Percentiles rank a stretch among this genome's conserved stretches.
Evolutionary conservation across 805 yeast species (phyloP).

Genomic region (Millerozyma acaciae): DNA sequence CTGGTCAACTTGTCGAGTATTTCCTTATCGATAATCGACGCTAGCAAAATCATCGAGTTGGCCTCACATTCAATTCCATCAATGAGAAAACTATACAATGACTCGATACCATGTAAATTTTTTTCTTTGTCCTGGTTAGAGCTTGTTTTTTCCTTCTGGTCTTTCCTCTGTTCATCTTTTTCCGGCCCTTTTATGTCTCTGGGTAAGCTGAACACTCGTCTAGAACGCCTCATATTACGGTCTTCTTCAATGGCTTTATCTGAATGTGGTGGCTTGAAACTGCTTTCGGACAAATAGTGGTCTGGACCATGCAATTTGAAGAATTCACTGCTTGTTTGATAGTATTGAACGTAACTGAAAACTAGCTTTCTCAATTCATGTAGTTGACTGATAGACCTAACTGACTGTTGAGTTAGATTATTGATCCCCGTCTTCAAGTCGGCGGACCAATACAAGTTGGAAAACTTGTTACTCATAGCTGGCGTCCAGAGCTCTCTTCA

Average conservation of each 20-base stretch:
- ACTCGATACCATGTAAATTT: slow-evolving; percentile 6
- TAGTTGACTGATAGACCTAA: slow-evolving; percentile 32
- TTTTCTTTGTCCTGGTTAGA: slow-evolving; percentile 1
- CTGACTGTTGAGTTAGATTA: slow-evolving; percentile 25
- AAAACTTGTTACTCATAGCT: slow-evolving; percentile 16
- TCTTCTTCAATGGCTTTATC: slow-evolving; percentile 4
- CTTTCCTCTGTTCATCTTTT: background rate
- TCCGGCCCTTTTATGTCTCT: slow-evolving; percentile 3
- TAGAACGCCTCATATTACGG: background rate
- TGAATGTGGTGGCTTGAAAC: slow-evolving; percentile 13
- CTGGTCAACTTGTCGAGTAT: slow-evolving; percentile 31
- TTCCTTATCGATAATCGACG: slow-evolving; percentile 30
- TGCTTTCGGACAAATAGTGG: slow-evolving; percentile 19
- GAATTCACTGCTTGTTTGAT: slow-evolving; percentile 31
- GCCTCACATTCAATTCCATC: slow-evolving; percentile 22
- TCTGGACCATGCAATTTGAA: slow-evolving; percentile 24
- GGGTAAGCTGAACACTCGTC: slow-evolving; percentile 1
- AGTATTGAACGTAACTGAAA: slow-evolving; percentile 33
- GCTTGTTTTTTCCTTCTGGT: slow-evolving; percentile 1
- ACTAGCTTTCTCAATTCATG: slow-evolving; percentile 39
- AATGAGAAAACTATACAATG: slow-evolving; percentile 11
- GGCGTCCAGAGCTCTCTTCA: background rate
- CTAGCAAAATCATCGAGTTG: slow-evolving; percentile 18
- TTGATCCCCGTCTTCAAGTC: slow-evolving; percentile 38
- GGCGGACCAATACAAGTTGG: slow-evolving; percentile 40